Evolutionary conservation across 2,329 filamentous ascomycete genomes (phyloP).

Genomic region (Sordariomycetes sp.): DNA sequence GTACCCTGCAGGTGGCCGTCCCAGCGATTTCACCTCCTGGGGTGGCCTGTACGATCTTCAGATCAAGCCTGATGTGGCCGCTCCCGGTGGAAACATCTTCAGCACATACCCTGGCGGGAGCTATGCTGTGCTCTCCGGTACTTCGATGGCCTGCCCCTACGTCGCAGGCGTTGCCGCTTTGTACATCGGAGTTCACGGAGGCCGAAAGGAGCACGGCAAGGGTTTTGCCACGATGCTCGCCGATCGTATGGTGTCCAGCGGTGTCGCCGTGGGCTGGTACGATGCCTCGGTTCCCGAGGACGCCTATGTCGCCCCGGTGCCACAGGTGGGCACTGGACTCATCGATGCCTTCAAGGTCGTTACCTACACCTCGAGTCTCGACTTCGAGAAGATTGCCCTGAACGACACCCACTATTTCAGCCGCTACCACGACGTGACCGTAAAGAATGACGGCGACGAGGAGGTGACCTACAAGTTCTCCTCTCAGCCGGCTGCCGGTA

Average conservation of each 20-base stretch:
- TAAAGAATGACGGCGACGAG: conserved; percentile 25
- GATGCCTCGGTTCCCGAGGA: conserved; percentile 12
- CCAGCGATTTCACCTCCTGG: conserved; percentile 3
- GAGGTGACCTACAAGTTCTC: conserved; percentile 21
- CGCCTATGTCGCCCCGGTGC: conserved; percentile 19
- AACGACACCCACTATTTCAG: conserved; percentile 33
- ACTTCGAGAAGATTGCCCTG: conserved; percentile 28
- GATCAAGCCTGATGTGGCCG: conserved; percentile 7
- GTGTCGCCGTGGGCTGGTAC: conserved; percentile 13
- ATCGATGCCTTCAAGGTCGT: conserved; percentile 32
- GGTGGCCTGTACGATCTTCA: conserved; percentile 4
- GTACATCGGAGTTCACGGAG: conserved; percentile 21
- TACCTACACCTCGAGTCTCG: conserved; percentile 23
- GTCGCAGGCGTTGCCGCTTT: conserved; percentile 31
- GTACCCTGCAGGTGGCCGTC: not conserved
- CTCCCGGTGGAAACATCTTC: conserved; percentile 6
- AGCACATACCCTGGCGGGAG: conserved; percentile 7
- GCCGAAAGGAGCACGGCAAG: conserved; percentile 18
- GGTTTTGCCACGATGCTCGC: conserved; percentile 16
- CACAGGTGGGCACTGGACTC: conserved; percentile 28
- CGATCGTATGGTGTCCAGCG: conserved; percentile 22
- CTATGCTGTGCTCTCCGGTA: conserved; percentile 31
- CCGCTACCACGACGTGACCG: conserved; percentile 10
- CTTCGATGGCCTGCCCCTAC: conserved; percentile 38
- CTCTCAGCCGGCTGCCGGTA: conserved; percentile 20